phyloP scores from a whole-genome alignment of 768 basidiomycete genomes.

The Auriscalpium vulgare region DNA sequence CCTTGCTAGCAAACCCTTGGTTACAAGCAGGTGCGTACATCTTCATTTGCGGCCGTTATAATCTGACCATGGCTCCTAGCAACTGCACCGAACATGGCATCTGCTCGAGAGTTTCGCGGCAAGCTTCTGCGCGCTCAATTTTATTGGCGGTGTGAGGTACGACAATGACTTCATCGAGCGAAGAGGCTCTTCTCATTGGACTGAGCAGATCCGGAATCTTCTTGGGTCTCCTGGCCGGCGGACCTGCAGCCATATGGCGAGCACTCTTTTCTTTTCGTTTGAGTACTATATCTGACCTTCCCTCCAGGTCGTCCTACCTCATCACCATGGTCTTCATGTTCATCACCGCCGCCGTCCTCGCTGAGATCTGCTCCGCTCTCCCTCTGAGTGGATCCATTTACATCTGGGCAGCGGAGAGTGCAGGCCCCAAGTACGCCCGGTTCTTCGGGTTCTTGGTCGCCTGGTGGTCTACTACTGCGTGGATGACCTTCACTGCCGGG shows the following conservation, averaged over 20 bases:
- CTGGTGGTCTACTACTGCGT: conserved; percentile 93
- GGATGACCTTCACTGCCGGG: conserved; percentile 89
- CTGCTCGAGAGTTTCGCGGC: conserved; percentile 81
- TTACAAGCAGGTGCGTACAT: conserved; percentile 60
- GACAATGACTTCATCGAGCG: conserved; percentile 3
- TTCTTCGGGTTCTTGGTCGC: conserved; percentile 87
- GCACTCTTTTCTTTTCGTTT: neutral
- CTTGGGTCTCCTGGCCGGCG: conserved; percentile 76
- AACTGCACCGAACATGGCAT: conserved; percentile 82
- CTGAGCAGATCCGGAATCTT: conserved; percentile 61
- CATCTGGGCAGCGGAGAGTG: conserved; percentile 91
- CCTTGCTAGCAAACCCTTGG: conserved; percentile 56
- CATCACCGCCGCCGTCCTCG: conserved; percentile 80
- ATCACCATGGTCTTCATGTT: conserved; percentile 81
- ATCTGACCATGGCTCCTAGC: conserved; percentile 32
- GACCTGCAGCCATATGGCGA: conserved; percentile 81
- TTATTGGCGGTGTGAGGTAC: conserved; percentile 81
- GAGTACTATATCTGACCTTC: neutral
- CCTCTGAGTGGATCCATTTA: conserved; percentile 89
- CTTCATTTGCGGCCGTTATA: neutral
- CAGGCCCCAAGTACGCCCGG: conserved; percentile 78
- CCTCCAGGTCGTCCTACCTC: conserved; percentile 70
- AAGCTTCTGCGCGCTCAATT: conserved; percentile 84
- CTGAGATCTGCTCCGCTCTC: conserved; percentile 86
- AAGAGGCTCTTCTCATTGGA: neutral